phyloP scores from a whole-genome alignment of 139 green algal genomes.

The Desmodesmus armatus region DNA sequence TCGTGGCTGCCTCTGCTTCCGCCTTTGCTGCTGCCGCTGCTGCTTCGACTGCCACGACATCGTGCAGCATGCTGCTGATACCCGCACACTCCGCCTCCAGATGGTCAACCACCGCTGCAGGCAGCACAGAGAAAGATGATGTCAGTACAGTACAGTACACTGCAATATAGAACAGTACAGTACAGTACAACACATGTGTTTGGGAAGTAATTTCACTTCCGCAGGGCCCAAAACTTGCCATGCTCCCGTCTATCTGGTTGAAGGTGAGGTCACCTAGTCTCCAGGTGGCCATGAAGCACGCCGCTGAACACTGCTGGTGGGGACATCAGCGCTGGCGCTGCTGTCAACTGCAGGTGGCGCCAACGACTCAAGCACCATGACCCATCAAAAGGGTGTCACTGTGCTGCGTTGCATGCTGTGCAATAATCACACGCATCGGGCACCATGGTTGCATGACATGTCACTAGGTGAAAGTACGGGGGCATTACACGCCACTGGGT shows the following conservation, averaged over 20 bases:
- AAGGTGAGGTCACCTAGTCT: not conserved
- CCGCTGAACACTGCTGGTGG: no score
- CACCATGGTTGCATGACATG: no score
- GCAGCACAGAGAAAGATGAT: not conserved
- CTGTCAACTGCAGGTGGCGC: no score
- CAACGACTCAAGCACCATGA: no score
- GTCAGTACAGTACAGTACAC: not conserved
- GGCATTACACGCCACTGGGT: no score
- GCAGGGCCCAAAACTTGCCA: no score
- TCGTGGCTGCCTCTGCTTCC: not conserved
- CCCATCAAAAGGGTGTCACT: no score
- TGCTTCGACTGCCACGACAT: not conserved
- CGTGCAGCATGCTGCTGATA: not conserved
- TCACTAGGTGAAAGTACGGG: no score
- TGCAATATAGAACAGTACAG: not conserved
- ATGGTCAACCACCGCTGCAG: constrained; percentile 16
- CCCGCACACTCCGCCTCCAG: constrained; percentile 11
- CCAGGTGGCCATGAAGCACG: not conserved
- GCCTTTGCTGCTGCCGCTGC: not conserved
- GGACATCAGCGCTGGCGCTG: no score
- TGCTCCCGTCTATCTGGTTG: not conserved
- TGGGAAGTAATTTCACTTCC: not conserved
- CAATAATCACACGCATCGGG: no score
- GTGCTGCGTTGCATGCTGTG: no score
- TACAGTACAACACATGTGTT: not conserved